Percentiles rank a stretch among this genome's conserved stretches.
phyloP scores from a whole-genome alignment of 345 rosid species.

The Kandelia obovata region DNA sequence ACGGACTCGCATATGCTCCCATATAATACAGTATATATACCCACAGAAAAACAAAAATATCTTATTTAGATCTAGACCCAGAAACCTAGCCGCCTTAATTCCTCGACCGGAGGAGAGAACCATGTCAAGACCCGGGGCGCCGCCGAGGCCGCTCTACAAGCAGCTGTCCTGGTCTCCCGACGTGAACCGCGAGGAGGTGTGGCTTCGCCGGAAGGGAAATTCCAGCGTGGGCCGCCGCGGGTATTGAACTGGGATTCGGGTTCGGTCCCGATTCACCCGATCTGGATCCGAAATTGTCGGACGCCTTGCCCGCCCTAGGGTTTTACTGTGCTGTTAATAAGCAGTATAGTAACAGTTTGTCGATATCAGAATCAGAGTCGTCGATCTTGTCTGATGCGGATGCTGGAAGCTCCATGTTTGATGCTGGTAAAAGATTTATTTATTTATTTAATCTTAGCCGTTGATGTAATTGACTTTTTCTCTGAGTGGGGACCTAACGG shows the following conservation, averaged over 20 bases:
- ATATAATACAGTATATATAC: too few relatives aligned
- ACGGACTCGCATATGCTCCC: too few relatives aligned
- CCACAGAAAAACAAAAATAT: too few relatives aligned
- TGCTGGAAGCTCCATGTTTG: conserved; percentile 42
- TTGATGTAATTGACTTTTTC: too few relatives aligned
- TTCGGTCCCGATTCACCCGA: conserved; percentile 62
- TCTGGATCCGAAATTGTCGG: conserved; percentile 57
- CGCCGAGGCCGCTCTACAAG: conserved; percentile 39
- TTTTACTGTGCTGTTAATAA: conserved; percentile 70
- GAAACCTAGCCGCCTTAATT: background rate
- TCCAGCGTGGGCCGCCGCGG: conserved; percentile 22
- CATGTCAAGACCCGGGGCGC: background rate
- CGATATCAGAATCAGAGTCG: conserved; percentile 58
- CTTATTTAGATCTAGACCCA: background rate
- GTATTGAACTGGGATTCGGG: conserved; percentile 84
- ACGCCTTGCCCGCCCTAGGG: conserved; percentile 69
- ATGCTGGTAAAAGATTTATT: conserved; percentile 42
- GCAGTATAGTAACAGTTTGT: conserved; percentile 49
- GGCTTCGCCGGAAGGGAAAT: conserved; percentile 53
- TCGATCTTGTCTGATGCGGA: conserved; percentile 50
- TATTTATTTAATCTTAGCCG: background rate
- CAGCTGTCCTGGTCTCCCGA: conserved; percentile 87
- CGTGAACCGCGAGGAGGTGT: conserved; percentile 63
- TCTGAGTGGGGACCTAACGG: background rate
- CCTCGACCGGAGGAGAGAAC: background rate